Evolutionary conservation across 2,329 filamentous ascomycete species (phyloP), one percentile per base, ranked within the genome.

Genomic region (Cephalotrichum gorgonifer): DNA sequence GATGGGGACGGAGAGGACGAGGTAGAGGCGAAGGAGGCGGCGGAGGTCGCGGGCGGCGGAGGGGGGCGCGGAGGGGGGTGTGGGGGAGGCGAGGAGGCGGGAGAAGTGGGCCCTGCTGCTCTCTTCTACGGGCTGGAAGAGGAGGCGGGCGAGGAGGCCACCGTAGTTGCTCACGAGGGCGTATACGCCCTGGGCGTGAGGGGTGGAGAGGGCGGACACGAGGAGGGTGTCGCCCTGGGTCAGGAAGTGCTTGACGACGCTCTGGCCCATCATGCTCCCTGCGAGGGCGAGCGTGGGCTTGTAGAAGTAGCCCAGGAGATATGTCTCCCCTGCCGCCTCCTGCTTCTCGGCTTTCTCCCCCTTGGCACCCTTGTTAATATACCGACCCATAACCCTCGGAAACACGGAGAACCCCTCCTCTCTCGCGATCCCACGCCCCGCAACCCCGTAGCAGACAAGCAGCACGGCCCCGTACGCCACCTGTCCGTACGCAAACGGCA

Each of bases 81-180:
- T n/a, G 27, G 44, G 8, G 43, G 51, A 22, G 0, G 73, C 64
- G 22, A 96, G 79, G 1, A 95, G 72, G 30, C 85, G 85, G 47
- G 88, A 90, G 52, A 97, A 96, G 61, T 95, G 83, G 60, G 84
- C 89, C 35, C 94, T 84, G 54, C 86, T 90, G 62, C 85, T 91
- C 66, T 98, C 94, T 65, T 98, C 93, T 52, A 98, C 81, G 7
- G 93, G 94, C 60, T 97, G 93, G 63, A 98, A 91, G 46, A 98
- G 70, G 54, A 97, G 79, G 3, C 93, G 80, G 0, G 93, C 93
- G 26, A 95, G 70, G 0, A 98, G 77, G 2, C 90, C 87, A 22
- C 93, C 93, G 62, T 93, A 98, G 65, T 97, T 98, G 58, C 89
- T 89, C 47, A 91, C 93, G 5, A 98, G 75, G 0, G 90, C 88